Conservation (phyloP, 2,329 filamentous ascomycete genomes). For the Xylariaceae sp. region DNA sequence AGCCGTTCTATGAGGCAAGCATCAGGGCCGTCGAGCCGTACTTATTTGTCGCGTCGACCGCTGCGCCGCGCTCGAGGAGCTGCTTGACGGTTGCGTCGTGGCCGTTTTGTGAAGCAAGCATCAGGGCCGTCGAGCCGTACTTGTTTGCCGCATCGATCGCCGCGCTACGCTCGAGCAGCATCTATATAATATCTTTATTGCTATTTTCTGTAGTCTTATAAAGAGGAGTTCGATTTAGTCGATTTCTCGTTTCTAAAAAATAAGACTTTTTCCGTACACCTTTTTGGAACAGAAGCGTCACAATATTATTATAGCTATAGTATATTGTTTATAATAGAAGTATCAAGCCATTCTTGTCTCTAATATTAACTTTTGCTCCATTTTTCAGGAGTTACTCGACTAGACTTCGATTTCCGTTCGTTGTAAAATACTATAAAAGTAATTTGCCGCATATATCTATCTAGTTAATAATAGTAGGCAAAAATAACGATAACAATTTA, state of each 20-base stretch:
- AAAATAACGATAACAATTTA: background rate
- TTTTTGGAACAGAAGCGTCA: conserved; percentile 1
- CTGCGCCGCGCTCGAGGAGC: too few relatives aligned
- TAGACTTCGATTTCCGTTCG: conserved; percentile 2
- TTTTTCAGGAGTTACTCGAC: conserved; percentile 2
- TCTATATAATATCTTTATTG: background rate
- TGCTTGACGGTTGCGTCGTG: too few relatives aligned
- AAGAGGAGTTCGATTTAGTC: background rate
- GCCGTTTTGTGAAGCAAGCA: too few relatives aligned
- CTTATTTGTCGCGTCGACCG: too few relatives aligned
- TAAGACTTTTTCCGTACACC: background rate
- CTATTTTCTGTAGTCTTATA: background rate
- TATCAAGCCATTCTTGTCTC: conserved; percentile 3
- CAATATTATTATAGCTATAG: conserved; percentile 1
- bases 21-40: too few relatives aligned
- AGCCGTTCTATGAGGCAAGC: too few relatives aligned
- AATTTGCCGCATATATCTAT: conserved; percentile 1
- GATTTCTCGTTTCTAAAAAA: background rate
- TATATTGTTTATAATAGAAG: conserved; percentile 1
- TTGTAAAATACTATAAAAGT: conserved; percentile 2
- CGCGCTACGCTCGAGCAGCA: background rate
- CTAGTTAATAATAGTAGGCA: conserved; percentile 4
- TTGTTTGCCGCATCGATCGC: background rate
- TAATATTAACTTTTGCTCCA: conserved; percentile 3
- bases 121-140: background rate